Percentiles rank a stretch among this genome's conserved stretches.
Evolutionary conservation across 192 early-diverging fungal species (phyloP).

Genomic region (Backusella psychrophila): DNA sequence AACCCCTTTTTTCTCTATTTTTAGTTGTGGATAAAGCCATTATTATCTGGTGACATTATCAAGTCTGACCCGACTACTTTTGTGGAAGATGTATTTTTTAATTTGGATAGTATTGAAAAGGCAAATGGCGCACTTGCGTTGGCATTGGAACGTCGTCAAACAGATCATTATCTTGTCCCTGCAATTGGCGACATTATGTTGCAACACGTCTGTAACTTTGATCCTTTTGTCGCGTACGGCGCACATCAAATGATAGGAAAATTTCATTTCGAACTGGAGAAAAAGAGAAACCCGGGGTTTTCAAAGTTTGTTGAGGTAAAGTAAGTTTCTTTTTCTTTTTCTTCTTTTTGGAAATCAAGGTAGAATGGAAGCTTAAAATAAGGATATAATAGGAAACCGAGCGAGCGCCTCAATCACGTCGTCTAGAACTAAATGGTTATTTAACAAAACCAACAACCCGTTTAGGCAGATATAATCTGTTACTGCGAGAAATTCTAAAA

Average conservation of each 20-base stretch:
- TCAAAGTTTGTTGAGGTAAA: conserved; percentile 75
- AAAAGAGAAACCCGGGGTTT: conserved; percentile 61
- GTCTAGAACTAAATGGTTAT: conserved; percentile 84
- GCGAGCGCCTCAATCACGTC: conserved; percentile 73
- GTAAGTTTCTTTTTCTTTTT: background rate
- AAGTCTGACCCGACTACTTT: conserved; percentile 65
- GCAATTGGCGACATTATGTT: conserved; percentile 86
- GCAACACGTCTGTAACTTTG: conserved; percentile 65
- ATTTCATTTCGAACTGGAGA: conserved; percentile 81
- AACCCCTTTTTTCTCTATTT: background rate
- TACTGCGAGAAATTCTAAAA: conserved; percentile 80
- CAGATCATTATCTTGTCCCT: conserved; percentile 64
- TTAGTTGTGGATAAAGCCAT: conserved; percentile 63
- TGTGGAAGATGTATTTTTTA: conserved; percentile 78
- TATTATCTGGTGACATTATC: conserved; percentile 68
- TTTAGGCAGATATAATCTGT: conserved; percentile 81
- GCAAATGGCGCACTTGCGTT: conserved; percentile 61
- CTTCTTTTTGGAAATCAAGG: background rate
- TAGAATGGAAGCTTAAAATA: background rate
- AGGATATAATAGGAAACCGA: conserved; percentile 54
- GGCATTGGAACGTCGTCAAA: conserved; percentile 62
- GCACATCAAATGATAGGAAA: conserved; percentile 82
- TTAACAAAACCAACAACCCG: conserved; percentile 88
- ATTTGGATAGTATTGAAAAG: conserved; percentile 62
- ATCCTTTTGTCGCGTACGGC: conserved; percentile 84